Evolutionary conservation across 2,329 filamentous ascomycete genomes (phyloP).

Genomic region (Botrytis hyacinthi): DNA sequence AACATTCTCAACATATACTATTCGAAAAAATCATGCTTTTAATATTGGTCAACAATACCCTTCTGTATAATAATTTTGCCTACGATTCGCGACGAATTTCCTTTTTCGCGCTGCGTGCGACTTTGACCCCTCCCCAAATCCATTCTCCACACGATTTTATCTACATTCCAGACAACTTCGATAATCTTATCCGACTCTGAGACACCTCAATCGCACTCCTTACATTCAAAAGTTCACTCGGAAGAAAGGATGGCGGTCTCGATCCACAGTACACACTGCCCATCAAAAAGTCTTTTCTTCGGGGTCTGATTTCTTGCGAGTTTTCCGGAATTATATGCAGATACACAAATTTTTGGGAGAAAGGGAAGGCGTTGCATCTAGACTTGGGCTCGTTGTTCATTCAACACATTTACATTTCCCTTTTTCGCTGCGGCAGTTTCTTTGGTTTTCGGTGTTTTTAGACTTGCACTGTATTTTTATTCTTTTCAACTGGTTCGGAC

Average conservation of each 20-base stretch:
- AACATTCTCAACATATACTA: constrained; percentile 3
- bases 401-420: constrained; percentile 21
- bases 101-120: constrained; percentile 22
- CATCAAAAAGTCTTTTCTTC: constrained; percentile 10
- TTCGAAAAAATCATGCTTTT: constrained; percentile 21
- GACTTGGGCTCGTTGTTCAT: constrained; percentile 26
- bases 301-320: constrained; percentile 14
- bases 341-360: constrained; percentile 16
- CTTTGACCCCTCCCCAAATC: constrained; percentile 3
- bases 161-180: constrained; percentile 21
- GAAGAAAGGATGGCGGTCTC: constrained; percentile 26
- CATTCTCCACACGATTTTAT: constrained; percentile 15
- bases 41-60: constrained; percentile 16
- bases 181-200: constrained; percentile 5
- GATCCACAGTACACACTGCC: constrained; percentile 32
- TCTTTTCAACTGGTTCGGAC: constrained; percentile 23
- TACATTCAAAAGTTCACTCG: constrained; percentile 15
- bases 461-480: constrained; percentile 21
- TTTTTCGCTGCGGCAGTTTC: constrained; percentile 18
- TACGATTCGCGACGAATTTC: constrained; percentile 23
- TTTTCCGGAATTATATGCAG: constrained; percentile 18
- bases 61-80: constrained; percentile 22
- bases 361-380: constrained; percentile 33
- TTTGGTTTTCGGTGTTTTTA: constrained; percentile 22
- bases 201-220: constrained; percentile 19